Evolutionary conservation across 2,329 filamentous ascomycete genomes (phyloP).

Genomic region (Blumeria hordei): DNA sequence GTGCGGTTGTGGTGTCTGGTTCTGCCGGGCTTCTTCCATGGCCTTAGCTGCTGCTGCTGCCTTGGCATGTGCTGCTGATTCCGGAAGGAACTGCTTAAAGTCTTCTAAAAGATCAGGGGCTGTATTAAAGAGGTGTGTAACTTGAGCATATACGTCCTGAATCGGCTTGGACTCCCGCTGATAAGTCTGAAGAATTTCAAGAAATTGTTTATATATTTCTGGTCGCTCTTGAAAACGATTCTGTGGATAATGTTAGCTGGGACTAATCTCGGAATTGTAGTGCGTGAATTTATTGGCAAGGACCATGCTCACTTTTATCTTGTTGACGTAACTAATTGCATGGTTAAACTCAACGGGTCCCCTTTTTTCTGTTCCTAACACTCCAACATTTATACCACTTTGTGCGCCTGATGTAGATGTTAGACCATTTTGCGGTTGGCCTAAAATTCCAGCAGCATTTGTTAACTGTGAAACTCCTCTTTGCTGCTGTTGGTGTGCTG

Average conservation of each 20-base stretch:
- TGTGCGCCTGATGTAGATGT: conserved; percentile 33
- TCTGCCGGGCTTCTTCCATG: conserved; percentile 37
- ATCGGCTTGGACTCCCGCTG: conserved; percentile 96
- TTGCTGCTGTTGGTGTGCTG: conserved; percentile 36
- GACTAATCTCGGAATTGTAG: not conserved
- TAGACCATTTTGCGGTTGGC: conserved; percentile 26
- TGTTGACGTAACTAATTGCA: conserved; percentile 97
- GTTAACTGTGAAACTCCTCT: conserved; percentile 40
- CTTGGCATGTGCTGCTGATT: conserved; percentile 52
- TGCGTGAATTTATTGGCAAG: not conserved
- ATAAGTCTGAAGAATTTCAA: conserved; percentile 95
- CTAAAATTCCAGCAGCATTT: conserved; percentile 25
- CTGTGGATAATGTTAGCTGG: conserved; percentile 20
- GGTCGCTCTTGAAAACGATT: conserved; percentile 93
- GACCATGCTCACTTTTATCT: conserved; percentile 55
- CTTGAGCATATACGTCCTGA: conserved; percentile 92
- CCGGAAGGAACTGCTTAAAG: conserved; percentile 94
- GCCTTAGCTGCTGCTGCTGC: conserved; percentile 32
- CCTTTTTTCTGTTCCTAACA: conserved; percentile 51
- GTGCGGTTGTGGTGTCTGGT: conserved; percentile 27
- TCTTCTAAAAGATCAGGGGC: conserved; percentile 90
- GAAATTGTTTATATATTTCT: conserved; percentile 97
- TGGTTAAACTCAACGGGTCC: conserved; percentile 98
- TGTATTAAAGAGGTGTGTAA: conserved; percentile 78
- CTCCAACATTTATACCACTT: conserved; percentile 35